A percentile compares a stretch with the other conserved stretches of the same genome.
These are phyloP conservation scores for Capsicum pubescens DNA, from an alignment of 257 asterid genomes.

Conservation along the genomic window DNA sequence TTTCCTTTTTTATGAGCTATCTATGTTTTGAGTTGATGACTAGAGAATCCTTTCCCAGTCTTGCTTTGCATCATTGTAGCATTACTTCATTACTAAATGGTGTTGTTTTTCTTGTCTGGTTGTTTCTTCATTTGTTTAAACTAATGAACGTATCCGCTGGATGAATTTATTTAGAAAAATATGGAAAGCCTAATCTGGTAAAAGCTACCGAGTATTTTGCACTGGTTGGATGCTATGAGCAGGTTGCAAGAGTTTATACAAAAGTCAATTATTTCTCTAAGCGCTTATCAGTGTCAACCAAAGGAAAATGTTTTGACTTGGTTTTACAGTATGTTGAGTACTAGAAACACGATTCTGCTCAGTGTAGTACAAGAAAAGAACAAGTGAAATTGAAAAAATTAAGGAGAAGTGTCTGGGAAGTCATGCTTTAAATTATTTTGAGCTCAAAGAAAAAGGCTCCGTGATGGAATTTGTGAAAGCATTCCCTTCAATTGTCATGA, in stretches of 20 bases:
- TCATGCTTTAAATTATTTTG: conserved; percentile 44
- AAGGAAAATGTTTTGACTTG: conserved; percentile 50
- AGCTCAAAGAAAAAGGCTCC: conserved; percentile 39
- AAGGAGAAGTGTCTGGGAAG: conserved; percentile 53
- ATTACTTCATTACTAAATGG: neutral
- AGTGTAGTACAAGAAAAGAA: conserved; percentile 11
- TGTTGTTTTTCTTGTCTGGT: neutral
- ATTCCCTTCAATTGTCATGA: conserved; percentile 46
- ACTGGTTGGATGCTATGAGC: conserved; percentile 48
- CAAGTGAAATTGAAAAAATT: conserved; percentile 40
- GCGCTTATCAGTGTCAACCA: conserved; percentile 54
- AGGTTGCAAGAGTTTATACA: conserved; percentile 55
- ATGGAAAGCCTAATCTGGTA: conserved; percentile 44
- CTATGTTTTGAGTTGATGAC: conserved; percentile 13
- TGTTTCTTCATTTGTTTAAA: too few relatives aligned
- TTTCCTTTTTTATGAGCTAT: neutral
- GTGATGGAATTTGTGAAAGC: conserved; percentile 57
- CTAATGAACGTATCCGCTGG: conserved; percentile 39
- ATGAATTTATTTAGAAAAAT: conserved; percentile 53
- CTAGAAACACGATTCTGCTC: conserved; percentile 51
- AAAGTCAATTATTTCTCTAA: conserved; percentile 49
- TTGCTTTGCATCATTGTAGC: neutral
- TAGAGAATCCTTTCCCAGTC: neutral
- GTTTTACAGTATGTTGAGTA: conserved; percentile 55
- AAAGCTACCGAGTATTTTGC: conserved; percentile 71